These are phyloP conservation scores for Cochliopodium minus DNA, from an alignment of 208 protist genomes.

Conservation along the genomic window DNA sequence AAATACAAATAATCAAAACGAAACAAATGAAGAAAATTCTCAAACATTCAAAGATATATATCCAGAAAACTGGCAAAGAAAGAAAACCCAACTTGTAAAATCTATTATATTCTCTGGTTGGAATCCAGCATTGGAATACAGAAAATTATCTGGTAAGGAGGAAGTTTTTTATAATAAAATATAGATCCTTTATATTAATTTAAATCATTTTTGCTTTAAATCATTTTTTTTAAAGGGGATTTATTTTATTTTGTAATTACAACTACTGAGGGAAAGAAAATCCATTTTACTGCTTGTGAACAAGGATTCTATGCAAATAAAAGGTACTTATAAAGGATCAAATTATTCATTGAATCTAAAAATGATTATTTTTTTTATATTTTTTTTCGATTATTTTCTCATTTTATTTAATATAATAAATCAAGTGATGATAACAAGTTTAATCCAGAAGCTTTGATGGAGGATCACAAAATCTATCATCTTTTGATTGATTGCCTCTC, in stretches of 20 bases:
- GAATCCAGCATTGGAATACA: conserved; percentile 22
- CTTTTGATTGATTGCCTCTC: too few species aligned
- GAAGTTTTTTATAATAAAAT: not conserved
- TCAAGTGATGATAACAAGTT: not conserved
- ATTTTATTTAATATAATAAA: not conserved
- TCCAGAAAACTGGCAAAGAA: too few species aligned
- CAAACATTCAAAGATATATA: too few species aligned
- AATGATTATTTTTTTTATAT: not conserved
- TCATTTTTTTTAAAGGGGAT: too few species aligned
- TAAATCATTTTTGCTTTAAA: too few species aligned
- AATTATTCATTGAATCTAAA: not conserved
- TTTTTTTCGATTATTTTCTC: not conserved
- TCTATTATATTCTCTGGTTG: conserved; percentile 23
- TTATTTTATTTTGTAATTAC: conserved; percentile 30
- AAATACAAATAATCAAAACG: too few species aligned
- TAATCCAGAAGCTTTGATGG: not conserved
- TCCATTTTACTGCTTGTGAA: conserved; percentile 20
- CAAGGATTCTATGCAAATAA: conserved; percentile 31
- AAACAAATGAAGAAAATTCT: too few species aligned
- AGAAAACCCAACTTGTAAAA: too few species aligned
- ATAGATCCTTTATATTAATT: not conserved
- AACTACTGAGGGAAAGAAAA: conserved; percentile 5
- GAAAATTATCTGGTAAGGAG: conserved; percentile 13
- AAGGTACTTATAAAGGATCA: not conserved
- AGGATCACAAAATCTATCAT: too few species aligned